Base-by-base conservation (phyloP, 2,329 filamentous ascomycete species). In the Diaporthe humulicola region DNA sequence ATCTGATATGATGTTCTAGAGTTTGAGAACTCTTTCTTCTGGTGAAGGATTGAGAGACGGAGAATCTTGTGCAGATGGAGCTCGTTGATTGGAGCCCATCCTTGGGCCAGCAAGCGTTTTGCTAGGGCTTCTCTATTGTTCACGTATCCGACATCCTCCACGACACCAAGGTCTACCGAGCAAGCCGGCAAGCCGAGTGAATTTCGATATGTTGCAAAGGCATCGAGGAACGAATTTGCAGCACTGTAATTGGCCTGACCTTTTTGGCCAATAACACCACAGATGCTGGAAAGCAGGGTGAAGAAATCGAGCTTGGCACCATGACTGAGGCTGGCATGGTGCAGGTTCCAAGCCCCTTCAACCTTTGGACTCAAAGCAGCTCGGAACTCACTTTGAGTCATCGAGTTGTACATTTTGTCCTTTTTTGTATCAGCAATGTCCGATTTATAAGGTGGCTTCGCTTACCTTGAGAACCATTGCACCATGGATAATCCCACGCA, bases 391-490 rank as follows among this genome's bases (percentile, higher is more conserved):
- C 7, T 4, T 40, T 40, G 38, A 40, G 38, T 8, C 38, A 40
- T 40, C 38, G 38, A 40, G 38, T 40, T 40, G 38, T 40, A 40
- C 38, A 40, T 0, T 78, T 45, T 12, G 81, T 73, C 1, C 90
- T 78, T 8, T 82, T 70, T 3, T 79, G 52, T n/a, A 82, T 48
- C 14, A 48, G 38, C 38, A 48, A 48, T 48, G 14, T 48, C 45
- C 45, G 10, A 19, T 19, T 48, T 22, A 82, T 75, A 90, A 78
- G 67, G 2, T 77, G 61, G 7, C 66, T 54, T 48, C 70, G 36
- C 73, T 56, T n/a, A 71, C 83, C 0, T 86, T 88, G 4, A 86
- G 87, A 2, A 89, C 78, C 9, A 84, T 81, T 12, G 83, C 83
- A 1, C 83, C 85, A 7, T 81, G 75, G 1, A 80, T 73, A 45